These are phyloP conservation scores for Nepenthes mirabilis DNA, from an alignment of 148 eudicot species.

Conservation along the genomic window DNA sequence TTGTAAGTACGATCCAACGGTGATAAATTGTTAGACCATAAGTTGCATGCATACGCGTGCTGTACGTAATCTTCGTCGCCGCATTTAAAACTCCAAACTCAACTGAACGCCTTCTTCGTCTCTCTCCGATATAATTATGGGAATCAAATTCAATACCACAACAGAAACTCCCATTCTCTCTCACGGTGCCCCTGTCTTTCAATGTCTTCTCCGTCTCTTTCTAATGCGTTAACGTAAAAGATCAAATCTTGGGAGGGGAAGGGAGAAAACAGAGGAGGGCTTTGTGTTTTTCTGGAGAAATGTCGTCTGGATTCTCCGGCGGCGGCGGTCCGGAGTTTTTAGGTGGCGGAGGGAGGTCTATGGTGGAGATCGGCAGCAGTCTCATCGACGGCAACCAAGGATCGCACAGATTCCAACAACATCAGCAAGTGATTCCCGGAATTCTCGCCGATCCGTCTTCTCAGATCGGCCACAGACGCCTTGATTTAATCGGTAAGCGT, in stretches of 20 bases:
- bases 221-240: neutral
- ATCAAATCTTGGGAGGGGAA: neutral
- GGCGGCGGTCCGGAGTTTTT: conserved; percentile 8
- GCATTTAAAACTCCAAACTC: too few species aligned
- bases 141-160: conserved; percentile 2
- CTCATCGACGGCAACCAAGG: neutral
- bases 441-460: conserved; percentile 6
- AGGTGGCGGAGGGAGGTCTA: neutral
- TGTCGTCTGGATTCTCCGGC: conserved; percentile 8
- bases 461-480: conserved; percentile 39
- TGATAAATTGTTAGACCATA: too few species aligned
- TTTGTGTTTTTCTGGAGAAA: neutral
- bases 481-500: conserved; percentile 55
- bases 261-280: neutral
- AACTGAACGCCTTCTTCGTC: neutral
- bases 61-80: too few species aligned
- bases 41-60: too few species aligned
- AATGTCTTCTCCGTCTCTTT: neutral
- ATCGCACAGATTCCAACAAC: neutral
- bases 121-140: conserved; percentile 3
- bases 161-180: neutral
- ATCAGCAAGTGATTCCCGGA: neutral
- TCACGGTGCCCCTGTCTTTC: conserved; percentile 1
- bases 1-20: too few species aligned
- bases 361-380: neutral